Evolutionary conservation across 2,329 filamentous ascomycete genomes (phyloP).

Genomic region (Trichoderma harzianum): DNA sequence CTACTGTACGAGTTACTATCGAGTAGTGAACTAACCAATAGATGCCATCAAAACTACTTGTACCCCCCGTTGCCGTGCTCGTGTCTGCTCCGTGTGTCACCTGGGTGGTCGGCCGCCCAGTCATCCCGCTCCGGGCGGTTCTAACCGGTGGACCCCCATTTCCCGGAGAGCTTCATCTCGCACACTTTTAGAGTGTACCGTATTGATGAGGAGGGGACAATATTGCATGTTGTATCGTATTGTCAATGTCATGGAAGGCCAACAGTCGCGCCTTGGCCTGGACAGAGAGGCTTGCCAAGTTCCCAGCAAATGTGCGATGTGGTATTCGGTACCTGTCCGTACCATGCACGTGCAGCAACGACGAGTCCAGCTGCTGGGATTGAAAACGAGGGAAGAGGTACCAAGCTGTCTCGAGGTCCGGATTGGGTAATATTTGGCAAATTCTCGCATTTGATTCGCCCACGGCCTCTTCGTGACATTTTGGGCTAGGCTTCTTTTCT

Average conservation of each 20-base stretch:
- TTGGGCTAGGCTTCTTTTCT: conserved; percentile 16
- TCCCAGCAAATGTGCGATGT: not conserved
- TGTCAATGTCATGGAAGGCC: not conserved
- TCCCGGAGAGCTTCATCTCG: conserved; percentile 13
- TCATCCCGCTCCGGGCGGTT: conserved; percentile 8
- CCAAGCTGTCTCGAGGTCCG: not conserved
- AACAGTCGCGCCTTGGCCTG: not conserved
- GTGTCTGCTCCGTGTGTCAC: not conserved
- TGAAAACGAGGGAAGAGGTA: not conserved
- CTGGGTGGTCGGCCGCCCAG: not conserved
- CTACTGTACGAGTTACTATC: not conserved
- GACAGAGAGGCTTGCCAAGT: not conserved
- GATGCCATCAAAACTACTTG: not conserved
- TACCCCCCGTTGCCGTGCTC: not conserved
- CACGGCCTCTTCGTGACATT: not conserved
- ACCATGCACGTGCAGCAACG: not conserved
- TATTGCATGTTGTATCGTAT: not conserved
- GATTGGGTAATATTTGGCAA: conserved; percentile 1
- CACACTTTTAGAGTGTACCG: not conserved
- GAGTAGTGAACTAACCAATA: not conserved
- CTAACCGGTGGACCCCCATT: conserved; percentile 1
- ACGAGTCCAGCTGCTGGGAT: not conserved
- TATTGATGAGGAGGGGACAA: not conserved
- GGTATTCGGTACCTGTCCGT: not conserved
- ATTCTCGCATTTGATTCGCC: not conserved